These are phyloP conservation scores for Agaricus blazei DNA, from an alignment of 768 basidiomycete genomes.

Conservation along the genomic window DNA sequence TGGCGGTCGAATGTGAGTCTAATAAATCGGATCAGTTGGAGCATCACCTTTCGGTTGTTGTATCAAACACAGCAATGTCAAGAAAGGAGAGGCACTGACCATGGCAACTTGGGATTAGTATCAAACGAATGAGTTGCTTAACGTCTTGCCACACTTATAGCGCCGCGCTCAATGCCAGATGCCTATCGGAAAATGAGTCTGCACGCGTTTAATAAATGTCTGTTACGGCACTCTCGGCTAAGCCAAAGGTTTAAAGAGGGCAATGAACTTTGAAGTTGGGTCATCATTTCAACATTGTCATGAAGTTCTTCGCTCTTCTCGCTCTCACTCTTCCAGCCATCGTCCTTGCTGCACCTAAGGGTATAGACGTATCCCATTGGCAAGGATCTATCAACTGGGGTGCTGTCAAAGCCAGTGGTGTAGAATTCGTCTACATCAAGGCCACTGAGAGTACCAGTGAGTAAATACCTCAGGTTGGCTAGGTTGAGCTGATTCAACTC, in stretches of 20 bases:
- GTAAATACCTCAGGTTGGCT: constrained; percentile 4
- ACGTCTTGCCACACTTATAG: too few species aligned
- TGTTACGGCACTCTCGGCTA: too few species aligned
- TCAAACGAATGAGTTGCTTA: too few species aligned
- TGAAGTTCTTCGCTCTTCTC: constrained; percentile 1
- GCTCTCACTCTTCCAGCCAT: constrained; percentile 1
- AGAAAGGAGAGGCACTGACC: too few species aligned
- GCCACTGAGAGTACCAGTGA: constrained; percentile 57
- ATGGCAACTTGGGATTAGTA: too few species aligned
- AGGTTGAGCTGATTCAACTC: background rate
- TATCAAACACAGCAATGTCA: too few species aligned
- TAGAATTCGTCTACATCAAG: constrained; percentile 60
- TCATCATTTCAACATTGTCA: background rate
- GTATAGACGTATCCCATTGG: constrained; percentile 51
- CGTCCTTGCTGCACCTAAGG: constrained; percentile 29
- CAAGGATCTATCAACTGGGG: constrained; percentile 49
- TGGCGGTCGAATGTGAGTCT: too few species aligned
- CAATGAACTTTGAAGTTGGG: background rate
- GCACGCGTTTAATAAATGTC: too few species aligned
- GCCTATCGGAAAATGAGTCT: too few species aligned
- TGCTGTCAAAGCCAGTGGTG: constrained; percentile 43
- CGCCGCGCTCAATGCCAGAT: too few species aligned
- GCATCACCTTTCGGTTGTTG: too few species aligned
- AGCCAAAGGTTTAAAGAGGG: background rate
- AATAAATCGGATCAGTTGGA: too few species aligned